Evolutionary conservation across 768 basidiomycete species (phyloP).

Genomic region (Cystobasidium tubakii): DNA sequence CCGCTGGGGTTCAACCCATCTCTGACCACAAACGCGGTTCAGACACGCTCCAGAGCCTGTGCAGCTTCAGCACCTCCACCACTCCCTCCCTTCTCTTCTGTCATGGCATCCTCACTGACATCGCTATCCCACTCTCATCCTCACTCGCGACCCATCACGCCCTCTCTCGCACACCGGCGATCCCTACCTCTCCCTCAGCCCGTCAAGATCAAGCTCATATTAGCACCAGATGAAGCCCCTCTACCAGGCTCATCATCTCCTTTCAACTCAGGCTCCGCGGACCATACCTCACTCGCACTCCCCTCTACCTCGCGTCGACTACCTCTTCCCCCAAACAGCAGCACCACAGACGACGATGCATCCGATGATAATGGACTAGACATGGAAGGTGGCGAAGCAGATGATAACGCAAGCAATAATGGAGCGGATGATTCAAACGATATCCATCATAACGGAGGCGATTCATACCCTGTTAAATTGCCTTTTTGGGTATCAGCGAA

Average conservation of each 20-base stretch:
- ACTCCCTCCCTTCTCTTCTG: neutral
- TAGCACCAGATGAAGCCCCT: neutral
- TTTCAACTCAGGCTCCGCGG: neutral
- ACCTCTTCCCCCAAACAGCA: neutral
- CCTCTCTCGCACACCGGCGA: neutral
- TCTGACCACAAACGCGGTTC: neutral
- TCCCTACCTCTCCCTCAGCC: neutral
- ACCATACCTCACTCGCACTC: neutral
- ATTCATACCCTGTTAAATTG: neutral
- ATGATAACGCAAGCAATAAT: neutral
- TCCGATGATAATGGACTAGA: slow-evolving; percentile 2
- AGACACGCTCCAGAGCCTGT: neutral
- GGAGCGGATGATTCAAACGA: neutral
- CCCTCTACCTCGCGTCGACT: neutral
- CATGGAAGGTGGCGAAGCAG: neutral
- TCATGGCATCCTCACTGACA: neutral
- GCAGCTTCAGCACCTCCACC: neutral
- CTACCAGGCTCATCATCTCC: neutral
- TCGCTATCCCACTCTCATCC: neutral
- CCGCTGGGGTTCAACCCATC: too few relatives aligned
- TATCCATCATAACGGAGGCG: neutral
- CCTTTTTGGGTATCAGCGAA: neutral
- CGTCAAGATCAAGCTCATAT: neutral
- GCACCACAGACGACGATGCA: neutral
- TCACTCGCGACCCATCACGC: neutral